Evolutionary conservation across 2,329 filamentous ascomycete genomes (phyloP).

Genomic region (Botryotinia narcissicola): DNA sequence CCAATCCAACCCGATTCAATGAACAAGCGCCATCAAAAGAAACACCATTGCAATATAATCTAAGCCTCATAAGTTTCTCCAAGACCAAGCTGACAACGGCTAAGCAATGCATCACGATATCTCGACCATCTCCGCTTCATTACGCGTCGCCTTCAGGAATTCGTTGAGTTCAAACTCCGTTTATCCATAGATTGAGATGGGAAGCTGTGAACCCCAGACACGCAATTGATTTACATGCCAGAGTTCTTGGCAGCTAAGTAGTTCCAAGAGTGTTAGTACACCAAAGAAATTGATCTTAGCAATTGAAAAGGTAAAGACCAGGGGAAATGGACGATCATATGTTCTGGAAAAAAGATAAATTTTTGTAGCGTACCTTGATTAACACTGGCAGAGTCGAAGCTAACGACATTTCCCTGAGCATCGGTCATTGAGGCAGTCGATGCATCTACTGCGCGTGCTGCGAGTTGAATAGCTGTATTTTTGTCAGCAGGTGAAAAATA

Average conservation of each 20-base stretch:
- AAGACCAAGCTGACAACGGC: not conserved
- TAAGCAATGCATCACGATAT: not conserved
- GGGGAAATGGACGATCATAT: not conserved
- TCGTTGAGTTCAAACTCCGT: not conserved
- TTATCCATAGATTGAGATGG: not conserved
- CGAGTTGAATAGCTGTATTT: not conserved
- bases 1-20: not conserved
- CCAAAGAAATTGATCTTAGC: not conserved
- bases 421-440: slow-evolving; percentile 33
- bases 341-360: not conserved
- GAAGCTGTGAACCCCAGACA: not conserved
- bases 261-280: not conserved
- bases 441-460: slow-evolving; percentile 21
- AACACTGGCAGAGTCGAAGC: slow-evolving; percentile 30
- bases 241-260: not conserved
- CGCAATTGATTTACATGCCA: not conserved
- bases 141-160: too few relatives aligned
- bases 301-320: not conserved
- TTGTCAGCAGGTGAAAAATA: not conserved
- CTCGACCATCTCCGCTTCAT: not conserved
- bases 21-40: not conserved
- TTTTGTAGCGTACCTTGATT: slow-evolving; percentile 17
- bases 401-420: slow-evolving; percentile 30
- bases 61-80: not conserved
- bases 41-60: not conserved